Base-by-base conservation (phyloP, 805 yeast species). In the Jamesozyma piceae region DNA sequence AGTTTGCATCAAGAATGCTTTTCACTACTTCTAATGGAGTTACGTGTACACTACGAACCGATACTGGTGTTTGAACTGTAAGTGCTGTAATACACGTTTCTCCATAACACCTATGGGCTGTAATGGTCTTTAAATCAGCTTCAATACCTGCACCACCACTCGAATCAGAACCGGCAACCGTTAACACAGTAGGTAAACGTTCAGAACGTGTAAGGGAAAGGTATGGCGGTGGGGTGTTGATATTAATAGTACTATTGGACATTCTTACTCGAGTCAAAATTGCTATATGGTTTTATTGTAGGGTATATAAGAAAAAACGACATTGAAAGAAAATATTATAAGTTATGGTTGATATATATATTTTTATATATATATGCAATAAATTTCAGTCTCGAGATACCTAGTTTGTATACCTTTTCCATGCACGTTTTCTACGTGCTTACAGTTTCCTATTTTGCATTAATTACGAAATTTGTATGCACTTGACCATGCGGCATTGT, bases 141-240 rank as follows among this genome's bases (percentile, higher is more conserved):
- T 86, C 95, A 39, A 86, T 78, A 2, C 95, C 95, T 2, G 95
- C 95, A 3, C 95, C 95, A 2, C 95, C 95, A 10, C 90, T 80
- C 35, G 80, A 74, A 57, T 86, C 95, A 0, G 90, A 80, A 0
- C 95, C 95, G 2, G 87, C 87, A 35, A 73, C 62, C 0, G 73
- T 68, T 43, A 73, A 50, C 1, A 73, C 74, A 1, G 66, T 64
- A 2, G 71, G 68, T 20, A 69, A 41, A 15, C 43, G 59, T 55
- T 44, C 65, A 50, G 28, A 51, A 47, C 31, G 49, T 34, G 46
- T 39, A 19, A 56, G 41, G 3, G 53, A 47, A 30, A 57, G 41
- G 36, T 60, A 60, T 29, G 64, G 64, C 17, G 63, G 63, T 11
- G 64, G 59, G 2, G 57, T 52, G 35, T 57, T 57, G 21, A 58